A percentile compares a stretch with the other conserved stretches of the same genome.
Conservation (phyloP, 1,284 basidiomycete species). For the Ceratobasidium sp. region DNA sequence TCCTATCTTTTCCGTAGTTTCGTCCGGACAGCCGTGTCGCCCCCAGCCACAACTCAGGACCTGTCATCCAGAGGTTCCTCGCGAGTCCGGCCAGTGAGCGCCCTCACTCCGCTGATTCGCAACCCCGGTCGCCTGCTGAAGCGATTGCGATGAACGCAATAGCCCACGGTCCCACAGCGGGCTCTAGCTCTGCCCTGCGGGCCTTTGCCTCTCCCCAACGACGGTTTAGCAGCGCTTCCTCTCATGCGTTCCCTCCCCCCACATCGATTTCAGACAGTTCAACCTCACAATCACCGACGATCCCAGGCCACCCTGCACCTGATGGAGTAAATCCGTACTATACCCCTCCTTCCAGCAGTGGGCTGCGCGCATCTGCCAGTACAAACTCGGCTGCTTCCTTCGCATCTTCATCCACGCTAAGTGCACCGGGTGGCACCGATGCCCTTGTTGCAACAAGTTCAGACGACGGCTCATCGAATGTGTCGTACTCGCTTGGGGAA, state of each 20-base stretch:
- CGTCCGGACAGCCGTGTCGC: constrained; percentile 36
- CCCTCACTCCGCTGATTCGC: constrained; percentile 40
- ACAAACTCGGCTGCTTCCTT: constrained; percentile 39
- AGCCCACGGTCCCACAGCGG: background rate
- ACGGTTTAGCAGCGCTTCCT: constrained; percentile 38
- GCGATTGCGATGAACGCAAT: constrained; percentile 27
- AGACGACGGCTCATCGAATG: constrained; percentile 43
- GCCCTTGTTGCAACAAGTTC: constrained; percentile 40
- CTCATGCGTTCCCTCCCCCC: constrained; percentile 14
- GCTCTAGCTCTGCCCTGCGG: constrained; percentile 14
- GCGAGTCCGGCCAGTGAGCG: constrained; percentile 41
- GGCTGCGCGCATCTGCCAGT: constrained; percentile 20
- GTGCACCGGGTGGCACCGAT: constrained; percentile 38
- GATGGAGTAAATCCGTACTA: constrained; percentile 44
- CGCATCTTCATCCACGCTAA: constrained; percentile 38
- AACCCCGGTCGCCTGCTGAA: constrained; percentile 35
- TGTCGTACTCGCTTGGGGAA: constrained; percentile 42
- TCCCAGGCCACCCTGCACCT: constrained; percentile 33
- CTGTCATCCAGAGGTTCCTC: constrained; percentile 36
- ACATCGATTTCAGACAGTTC: constrained; percentile 40
- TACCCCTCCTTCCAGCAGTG: constrained; percentile 40
- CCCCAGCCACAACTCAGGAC: constrained; percentile 32
- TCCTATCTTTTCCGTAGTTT: constrained; percentile 35
- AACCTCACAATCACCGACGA: constrained; percentile 31
- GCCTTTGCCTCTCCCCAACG: constrained; percentile 42